Evolutionary conservation across 2,329 filamentous ascomycete genomes (phyloP), one percentile per base, ranked within the genome.

Genomic region (Aureobasidium pullulans): DNA sequence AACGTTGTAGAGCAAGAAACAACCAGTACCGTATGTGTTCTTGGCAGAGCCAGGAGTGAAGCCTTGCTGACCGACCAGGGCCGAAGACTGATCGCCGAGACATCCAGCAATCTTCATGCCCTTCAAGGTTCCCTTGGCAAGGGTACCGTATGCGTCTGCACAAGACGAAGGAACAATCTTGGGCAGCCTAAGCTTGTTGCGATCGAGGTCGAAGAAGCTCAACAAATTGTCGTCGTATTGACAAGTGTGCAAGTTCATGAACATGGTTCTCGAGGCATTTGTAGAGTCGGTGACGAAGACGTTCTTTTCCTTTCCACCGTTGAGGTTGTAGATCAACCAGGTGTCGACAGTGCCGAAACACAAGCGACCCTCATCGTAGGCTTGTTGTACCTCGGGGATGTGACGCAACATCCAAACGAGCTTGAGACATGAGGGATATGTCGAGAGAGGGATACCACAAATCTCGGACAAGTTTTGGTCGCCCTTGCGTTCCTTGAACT

Each of bases 241-340:
- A 61, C 89, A 79, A n/a, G 86, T 91, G 66, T 85, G 80, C 56
- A 96, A 78, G 75, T 95, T 90, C 85, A 94, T 90, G 73, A 96
- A 93, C 89, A 95, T 94, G 63, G 90, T 95, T 69, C 90, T 81
- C 54, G 88, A 92, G n/a, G 90, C 90, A 70, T 95, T 96, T 63
- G 88, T 89, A 58, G 87, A 84, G 72, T 96, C 90, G 0, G 90
- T 94, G 62, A 95, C 88, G 69, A 88, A 85, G 37, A 90, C 73
- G 61, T 85, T 81, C 52, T 80, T 82, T 53, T 84, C 79, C 34
- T 79, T 79, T 47, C 87, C 85, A 59, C 88, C 89, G 69, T 93
- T 89, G 59, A 95, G 80, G 65, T 85, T 84, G 75, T 89, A 95
- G 54, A 95, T 81, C 61, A 95, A 78, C 90, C 90, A 96, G 1